Percentiles rank a stretch among this genome's conserved stretches.
Conservation (phyloP, 805 yeast species). For the Lachancea kluyveri region DNA sequence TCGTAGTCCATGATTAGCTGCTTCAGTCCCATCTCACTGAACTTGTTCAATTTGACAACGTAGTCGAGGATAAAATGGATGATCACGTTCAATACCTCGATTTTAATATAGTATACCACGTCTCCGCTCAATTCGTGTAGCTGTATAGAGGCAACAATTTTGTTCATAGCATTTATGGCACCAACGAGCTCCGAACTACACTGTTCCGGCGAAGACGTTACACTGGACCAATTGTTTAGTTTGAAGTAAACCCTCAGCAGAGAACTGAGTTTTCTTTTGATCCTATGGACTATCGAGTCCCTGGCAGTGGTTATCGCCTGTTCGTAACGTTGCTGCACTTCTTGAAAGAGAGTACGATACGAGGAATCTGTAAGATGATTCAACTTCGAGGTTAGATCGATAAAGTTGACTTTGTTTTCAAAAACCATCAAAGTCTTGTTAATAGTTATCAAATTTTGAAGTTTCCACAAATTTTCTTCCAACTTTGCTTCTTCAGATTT, state of each 20-base stretch:
- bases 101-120: slow-evolving; percentile 18
- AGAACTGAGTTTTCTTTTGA: slow-evolving; percentile 24
- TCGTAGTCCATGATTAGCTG: slow-evolving; percentile 31
- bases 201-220: slow-evolving; percentile 10
- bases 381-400: slow-evolving; percentile 7
- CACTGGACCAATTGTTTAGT: slow-evolving; percentile 28
- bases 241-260: slow-evolving; percentile 30
- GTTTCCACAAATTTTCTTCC: slow-evolving; percentile 8
- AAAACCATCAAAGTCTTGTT: slow-evolving; percentile 1
- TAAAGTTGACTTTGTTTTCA: slow-evolving; percentile 5
- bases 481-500: slow-evolving; percentile 8
- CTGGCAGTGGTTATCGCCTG: slow-evolving; percentile 26
- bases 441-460: slow-evolving; percentile 3
- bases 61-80: slow-evolving; percentile 31
- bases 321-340: slow-evolving; percentile 25
- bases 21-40: slow-evolving; percentile 28
- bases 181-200: slow-evolving; percentile 10
- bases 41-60: slow-evolving; percentile 33
- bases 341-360: slow-evolving; percentile 25
- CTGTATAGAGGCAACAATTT: slow-evolving; percentile 1
- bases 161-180: slow-evolving; percentile 4
- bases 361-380: slow-evolving; percentile 7
- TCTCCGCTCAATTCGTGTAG: slow-evolving; percentile 10
- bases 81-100: slow-evolving; percentile 21
- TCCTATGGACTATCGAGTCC: slow-evolving; percentile 27